phyloP scores from a whole-genome alignment of 1,284 basidiomycete species.

The Melampsora larici-populina region DNA sequence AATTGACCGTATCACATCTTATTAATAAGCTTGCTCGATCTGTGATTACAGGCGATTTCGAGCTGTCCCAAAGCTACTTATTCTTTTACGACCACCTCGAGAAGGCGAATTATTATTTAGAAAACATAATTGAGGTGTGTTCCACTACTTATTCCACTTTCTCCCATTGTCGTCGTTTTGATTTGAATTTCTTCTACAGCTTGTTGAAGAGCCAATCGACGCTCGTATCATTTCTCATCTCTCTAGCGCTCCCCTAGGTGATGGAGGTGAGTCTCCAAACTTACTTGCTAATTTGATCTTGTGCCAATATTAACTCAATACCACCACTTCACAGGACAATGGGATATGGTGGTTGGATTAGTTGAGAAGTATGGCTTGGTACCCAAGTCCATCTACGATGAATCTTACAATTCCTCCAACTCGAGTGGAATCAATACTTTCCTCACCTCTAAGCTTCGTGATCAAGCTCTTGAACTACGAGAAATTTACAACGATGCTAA shows the following conservation, averaged over 20 bases:
- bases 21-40: constrained; percentile 43
- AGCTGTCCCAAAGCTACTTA: constrained; percentile 65
- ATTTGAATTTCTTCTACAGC: constrained; percentile 48
- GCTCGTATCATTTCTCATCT: constrained; percentile 76
- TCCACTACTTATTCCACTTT: not conserved
- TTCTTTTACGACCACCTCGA: constrained; percentile 95
- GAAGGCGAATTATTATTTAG: constrained; percentile 91
- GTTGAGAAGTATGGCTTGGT: constrained; percentile 78
- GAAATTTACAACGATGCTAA: constrained; percentile 61
- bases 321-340: constrained; percentile 46
- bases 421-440: constrained; percentile 71
- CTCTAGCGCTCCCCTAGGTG: constrained; percentile 72
- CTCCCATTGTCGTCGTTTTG: not conserved
- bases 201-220: constrained; percentile 74
- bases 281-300: constrained; percentile 2
- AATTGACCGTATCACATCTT: constrained; percentile 60
- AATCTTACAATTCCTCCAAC: constrained; percentile 75
- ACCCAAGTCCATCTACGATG: constrained; percentile 71
- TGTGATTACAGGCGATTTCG: constrained; percentile 14
- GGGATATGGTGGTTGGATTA: constrained; percentile 85
- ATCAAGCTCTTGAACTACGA: constrained; percentile 75
- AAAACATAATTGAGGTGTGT: constrained; percentile 68
- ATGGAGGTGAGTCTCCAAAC: constrained; percentile 70
- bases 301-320: not conserved
- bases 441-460: constrained; percentile 82